Base-by-base conservation (phyloP, 345 rosid species). In the Capsella bursapastoris region DNA sequence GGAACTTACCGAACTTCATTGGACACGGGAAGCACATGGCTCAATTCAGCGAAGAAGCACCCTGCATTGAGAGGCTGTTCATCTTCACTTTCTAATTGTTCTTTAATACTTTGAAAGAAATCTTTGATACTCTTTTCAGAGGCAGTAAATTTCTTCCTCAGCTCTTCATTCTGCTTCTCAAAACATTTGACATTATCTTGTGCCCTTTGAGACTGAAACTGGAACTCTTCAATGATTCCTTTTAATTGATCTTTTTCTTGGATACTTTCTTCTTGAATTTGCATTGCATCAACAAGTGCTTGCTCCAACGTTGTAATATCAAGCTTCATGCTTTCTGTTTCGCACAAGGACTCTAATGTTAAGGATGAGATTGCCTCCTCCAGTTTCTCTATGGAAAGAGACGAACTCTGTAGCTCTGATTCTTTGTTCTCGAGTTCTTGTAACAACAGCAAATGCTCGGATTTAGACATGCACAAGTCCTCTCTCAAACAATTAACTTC, bases 261-360 rank as follows among this genome's bases (percentile, higher is more conserved):
- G 48, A 67, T 7, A 27, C 80, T 68, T 78, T 88, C 93, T 68
- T 89, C 86, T 78, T 79, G 87, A 31, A 77, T 47, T 77, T 86
- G 82, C 83, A 77, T 84, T 67, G 89, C 82, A 79, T 85, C 89
- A 79, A 66, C 41, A 60, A 78, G 84, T 58, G 78, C 79, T 74
- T 87, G 85, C 83, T 87, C 93, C 80, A 87, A 67, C 52, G 86
- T 68, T 77, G 74, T 80, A 64, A 85, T 74, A 58, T 89, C 95
- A 41, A 94, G 91, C 83, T 84, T 93, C 89, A 91, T 80, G 72
- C 93, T 88, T 81, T 88, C 96, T 75, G 87, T 85, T 82, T 91
- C 98, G 76, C 91, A 89, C 71, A 88, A 90, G 2, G 90, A 88
- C 75, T 88, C 90, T 37, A 89, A 78, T 25, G 87, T 81, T 32